Evolutionary conservation across 1,284 basidiomycete genomes (phyloP), one percentile per base, ranked within the genome.

Genomic region (Cystobasidium pallidum): DNA sequence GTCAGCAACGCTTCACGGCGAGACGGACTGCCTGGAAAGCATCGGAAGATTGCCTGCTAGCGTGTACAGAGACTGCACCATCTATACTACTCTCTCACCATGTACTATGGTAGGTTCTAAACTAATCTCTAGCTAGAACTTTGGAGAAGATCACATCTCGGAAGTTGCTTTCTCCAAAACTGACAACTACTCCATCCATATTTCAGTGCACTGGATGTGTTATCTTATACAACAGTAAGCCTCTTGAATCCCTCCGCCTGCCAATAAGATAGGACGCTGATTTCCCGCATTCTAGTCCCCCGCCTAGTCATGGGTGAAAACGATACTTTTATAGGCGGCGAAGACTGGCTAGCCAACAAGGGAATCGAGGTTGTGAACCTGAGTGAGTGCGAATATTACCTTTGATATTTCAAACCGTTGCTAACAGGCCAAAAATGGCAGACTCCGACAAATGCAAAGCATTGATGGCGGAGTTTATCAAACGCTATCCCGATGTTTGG

Each of bases 281-380:
- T n/a, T 57, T 55, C 28, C 28, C 19, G 11, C 6, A n/a, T n/a
- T n/a, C 36, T n/a, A 61, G 58, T 78, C 72, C 68, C 67, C 17
- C 58, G 75, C 3, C 76, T 77, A 28, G 78, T 79, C 2, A 78
- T 79, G 68, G 78, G 78, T 4, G 78, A 79, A 73, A 79, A 79
- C 67, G 77, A 77, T 2, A 78, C 77, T 0, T 78, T 78, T 43
- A 43, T 75, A 30, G 77, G 75, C 6, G 78, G 75, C 19, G 78
- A 78, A 67, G 57, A 51, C 32, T 75, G 76, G 51, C 68, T 78
- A 10, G 68, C 70, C 30, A 68, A 49, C 4, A 66, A 74, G 34
- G 77, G 77, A 3, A 76, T 78, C 58, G 76, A 78, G 65, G 75
- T 78, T 45, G 75, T 78, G 41, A 78, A 78, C 66, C 71, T 78